Percentiles rank a stretch among this genome's conserved stretches.
These are phyloP conservation scores for Penstemon davidsonii DNA, from an alignment of 257 asterid species.

Conservation along the genomic window DNA sequence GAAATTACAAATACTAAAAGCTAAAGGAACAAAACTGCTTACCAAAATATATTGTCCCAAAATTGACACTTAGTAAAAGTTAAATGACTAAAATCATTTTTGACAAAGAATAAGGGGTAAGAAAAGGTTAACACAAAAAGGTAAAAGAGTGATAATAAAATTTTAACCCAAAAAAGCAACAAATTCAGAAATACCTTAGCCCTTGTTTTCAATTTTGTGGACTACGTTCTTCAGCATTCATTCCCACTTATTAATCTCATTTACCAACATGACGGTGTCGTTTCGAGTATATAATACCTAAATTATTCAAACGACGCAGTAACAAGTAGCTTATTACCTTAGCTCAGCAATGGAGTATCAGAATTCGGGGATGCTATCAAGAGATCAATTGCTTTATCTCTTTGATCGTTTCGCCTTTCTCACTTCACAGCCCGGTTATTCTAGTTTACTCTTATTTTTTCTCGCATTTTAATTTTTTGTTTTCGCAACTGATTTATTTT, in stretches of 20 bases:
- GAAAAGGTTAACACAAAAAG: no score
- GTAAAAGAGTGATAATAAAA: no score
- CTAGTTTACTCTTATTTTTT: not conserved
- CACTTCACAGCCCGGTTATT: constrained; percentile 65
- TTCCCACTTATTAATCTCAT: not conserved
- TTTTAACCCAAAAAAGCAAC: no score
- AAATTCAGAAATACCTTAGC: no score
- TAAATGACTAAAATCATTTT: no score
- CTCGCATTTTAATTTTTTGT: not conserved
- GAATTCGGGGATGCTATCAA: constrained; percentile 66
- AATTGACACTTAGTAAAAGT: no score
- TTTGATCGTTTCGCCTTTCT: constrained; percentile 70
- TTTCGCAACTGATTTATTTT: constrained; percentile 16
- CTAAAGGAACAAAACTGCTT: no score
- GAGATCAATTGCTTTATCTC: constrained; percentile 68
- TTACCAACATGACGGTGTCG: not conserved
- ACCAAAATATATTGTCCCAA: no score
- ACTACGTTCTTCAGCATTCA: not conserved
- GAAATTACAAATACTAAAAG: no score
- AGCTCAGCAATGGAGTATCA: constrained; percentile 45
- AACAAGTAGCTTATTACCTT: not conserved
- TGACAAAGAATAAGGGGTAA: no score
- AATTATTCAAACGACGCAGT: not conserved
- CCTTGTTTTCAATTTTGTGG: no score
- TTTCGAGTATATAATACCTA: not conserved